Conservation (phyloP, 495 filamentous ascomycete genomes). For the Hyaloscypha bicolor region DNA sequence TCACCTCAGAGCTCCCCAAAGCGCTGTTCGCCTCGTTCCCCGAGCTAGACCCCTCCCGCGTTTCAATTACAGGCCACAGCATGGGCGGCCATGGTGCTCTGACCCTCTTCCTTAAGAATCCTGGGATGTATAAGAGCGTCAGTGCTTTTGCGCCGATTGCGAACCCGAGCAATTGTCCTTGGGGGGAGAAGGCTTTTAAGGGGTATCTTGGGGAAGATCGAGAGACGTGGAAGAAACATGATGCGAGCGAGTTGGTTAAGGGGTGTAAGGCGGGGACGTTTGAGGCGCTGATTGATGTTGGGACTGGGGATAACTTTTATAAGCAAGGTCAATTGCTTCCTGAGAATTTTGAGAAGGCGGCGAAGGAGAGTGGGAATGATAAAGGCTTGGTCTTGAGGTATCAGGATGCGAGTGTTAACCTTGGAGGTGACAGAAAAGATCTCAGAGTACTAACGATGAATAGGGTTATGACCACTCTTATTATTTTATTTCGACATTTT, state of each 20-base stretch:
- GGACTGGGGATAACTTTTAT: conserved; percentile 94
- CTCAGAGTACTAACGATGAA: conserved; percentile 1
- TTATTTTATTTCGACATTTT: conserved; percentile 88
- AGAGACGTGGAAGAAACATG: conserved; percentile 81
- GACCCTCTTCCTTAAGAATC: conserved; percentile 87
- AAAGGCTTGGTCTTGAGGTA: conserved; percentile 74
- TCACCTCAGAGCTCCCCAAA: conserved; percentile 78
- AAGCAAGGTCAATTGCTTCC: conserved; percentile 89
- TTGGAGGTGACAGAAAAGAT: not conserved
- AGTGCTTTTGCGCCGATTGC: conserved; percentile 91
- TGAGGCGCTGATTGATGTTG: conserved; percentile 83
- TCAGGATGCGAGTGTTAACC: conserved; percentile 58
- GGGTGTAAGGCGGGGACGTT: conserved; percentile 63
- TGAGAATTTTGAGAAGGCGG: conserved; percentile 87
- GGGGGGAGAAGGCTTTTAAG: conserved; percentile 93
- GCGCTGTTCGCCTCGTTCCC: conserved; percentile 68
- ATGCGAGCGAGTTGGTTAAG: conserved; percentile 89
- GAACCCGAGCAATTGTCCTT: conserved; percentile 83
- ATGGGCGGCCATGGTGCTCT: conserved; percentile 98
- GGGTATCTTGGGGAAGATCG: conserved; percentile 82
- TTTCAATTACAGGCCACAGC: conserved; percentile 87
- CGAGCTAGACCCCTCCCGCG: conserved; percentile 63
- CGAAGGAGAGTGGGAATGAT: conserved; percentile 66
- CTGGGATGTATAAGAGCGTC: conserved; percentile 83
- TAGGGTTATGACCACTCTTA: conserved; percentile 96